Evolutionary conservation across 2,329 filamentous ascomycete genomes (phyloP), one percentile per base, ranked within the genome.

Genomic region (Aspergillus sp.): DNA sequence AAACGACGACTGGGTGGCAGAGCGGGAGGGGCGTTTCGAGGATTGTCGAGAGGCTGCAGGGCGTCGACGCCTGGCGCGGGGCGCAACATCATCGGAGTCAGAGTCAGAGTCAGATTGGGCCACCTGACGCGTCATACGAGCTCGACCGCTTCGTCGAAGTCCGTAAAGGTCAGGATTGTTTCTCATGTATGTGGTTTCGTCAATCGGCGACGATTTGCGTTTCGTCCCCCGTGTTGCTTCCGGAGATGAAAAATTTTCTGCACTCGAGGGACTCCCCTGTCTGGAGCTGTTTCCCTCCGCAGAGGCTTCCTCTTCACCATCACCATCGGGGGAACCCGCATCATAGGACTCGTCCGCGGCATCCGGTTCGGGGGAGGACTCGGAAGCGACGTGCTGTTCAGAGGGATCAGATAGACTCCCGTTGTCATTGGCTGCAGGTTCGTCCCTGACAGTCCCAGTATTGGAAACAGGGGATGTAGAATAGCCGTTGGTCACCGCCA

Each of bases 161-260:
- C 93, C 93, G 72, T 97, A 98, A 7, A 98, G 76, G 69, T 95
- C 90, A 36, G 93, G 93, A 60, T 98, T 95, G 61, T 88, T 86
- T 58, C 85, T 79, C 57, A 97, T 95, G 61, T 83, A 90, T 37
- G 90, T 84, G 46, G 93, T 85, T 57, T 93, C 87, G 40, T 85
- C 82, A 32, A 79, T 68, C 64, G 61, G 76, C 66, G 53, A 76
- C 68, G 70, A 88, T 86, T 69, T 82, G 53, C 90, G 85, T 75
- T 95, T 95, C 48, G 76, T 69, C 39, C 78, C 79, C 61, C 82
- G 78, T 50, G 77, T 78, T 35, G 85, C 87, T 57, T 84, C 83
- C 58, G 82, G 78, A 37, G 89, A 93, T 60, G 81, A 81, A 52
- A 84, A 87, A 58, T 77, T 73, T 53, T 77, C 77, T 48, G 77